Base-by-base conservation (phyloP, 1,139 yeast species). In the Petasospora rhodanensis region DNA sequence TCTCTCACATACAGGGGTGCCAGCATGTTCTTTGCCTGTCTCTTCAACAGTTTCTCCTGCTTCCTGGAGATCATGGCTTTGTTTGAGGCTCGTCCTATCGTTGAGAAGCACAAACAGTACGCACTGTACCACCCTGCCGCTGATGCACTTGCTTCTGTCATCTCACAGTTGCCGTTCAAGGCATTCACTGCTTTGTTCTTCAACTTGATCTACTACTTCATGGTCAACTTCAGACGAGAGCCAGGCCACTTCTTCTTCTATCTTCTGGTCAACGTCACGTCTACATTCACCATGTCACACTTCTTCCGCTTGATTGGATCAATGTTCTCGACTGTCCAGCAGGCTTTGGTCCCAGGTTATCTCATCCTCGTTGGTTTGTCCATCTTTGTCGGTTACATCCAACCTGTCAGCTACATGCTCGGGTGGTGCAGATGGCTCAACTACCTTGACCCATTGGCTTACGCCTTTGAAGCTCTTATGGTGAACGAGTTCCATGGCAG, bases 351-450 rank as follows among this genome's bases (percentile, higher is more conserved):
- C 18, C 86, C 87, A 2, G 82, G 89, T 2, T 66, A 85, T 14
- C 57, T 79, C 33, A 48, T 80, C 29, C 60, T 83, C 46, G 59
- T 79, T 41, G 79, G 75, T 4, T 52, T 82, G 57, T 65, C 76
- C n/a, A 69, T 80, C 54, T 81, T 69, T 58, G 76, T 86, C n/a
- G 93, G 93, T 39, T 83, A 81, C 57, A 78, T 76, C 21, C 67
- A 82, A 42, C 91, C 91, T 21, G 70, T 70, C 35, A 70, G 73
- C 8, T 66, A 68, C 37, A 78, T 82, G 82, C 69, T 73, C 39
- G 80, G 83, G 18, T 83, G 93, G 93, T 73, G 83, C 22, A 66
- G 80, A 43, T 84, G 93, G 91, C 74, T 83, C 49, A 78, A 77
- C 58, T 82, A 79, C 51, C 56, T 82, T 37, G 72, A 83, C 48